Evolutionary conservation across 2,329 filamentous ascomycete genomes (phyloP).

Genomic region (Aspergillus sp.): DNA sequence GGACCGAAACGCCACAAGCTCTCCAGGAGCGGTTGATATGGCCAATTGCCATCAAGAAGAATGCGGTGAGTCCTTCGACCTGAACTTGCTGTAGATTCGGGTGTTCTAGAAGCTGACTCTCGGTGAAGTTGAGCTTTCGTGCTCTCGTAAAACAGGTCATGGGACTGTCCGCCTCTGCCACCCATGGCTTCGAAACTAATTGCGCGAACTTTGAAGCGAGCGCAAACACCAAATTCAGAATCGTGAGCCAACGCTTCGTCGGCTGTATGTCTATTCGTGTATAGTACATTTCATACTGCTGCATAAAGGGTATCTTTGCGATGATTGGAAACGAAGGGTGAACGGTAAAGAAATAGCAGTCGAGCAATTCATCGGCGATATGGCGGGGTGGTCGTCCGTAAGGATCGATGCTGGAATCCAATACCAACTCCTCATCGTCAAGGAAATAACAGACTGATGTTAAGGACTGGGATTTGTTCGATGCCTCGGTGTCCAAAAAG

Average conservation of each 20-base stretch:
- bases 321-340: conserved; percentile 46
- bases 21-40: conserved; percentile 49
- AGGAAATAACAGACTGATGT: conserved; percentile 34
- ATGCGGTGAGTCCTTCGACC: conserved; percentile 40
- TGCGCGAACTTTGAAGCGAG: conserved; percentile 37
- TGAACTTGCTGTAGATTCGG: conserved; percentile 47
- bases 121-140: conserved; percentile 39
- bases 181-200: conserved; percentile 30
- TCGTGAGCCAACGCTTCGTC: conserved; percentile 41
- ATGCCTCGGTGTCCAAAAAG: conserved; percentile 16
- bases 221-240: conserved; percentile 47
- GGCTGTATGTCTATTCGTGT: conserved; percentile 32
- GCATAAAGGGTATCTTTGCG: conserved; percentile 38
- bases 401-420: conserved; percentile 28
- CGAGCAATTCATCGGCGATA: conserved; percentile 41
- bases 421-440: conserved; percentile 25
- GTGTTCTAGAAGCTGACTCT: conserved; percentile 36
- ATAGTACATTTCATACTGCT: conserved; percentile 40
- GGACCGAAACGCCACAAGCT: conserved; percentile 40
- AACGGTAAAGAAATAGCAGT: conserved; percentile 40
- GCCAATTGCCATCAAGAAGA: conserved; percentile 40
- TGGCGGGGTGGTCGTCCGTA: conserved; percentile 35
- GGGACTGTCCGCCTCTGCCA: conserved; percentile 9
- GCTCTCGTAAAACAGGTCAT: conserved; percentile 43
- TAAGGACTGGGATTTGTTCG: conserved; percentile 27